Base-by-base conservation (phyloP, 345 rosid genomes). In the Brassica carinata region DNA sequence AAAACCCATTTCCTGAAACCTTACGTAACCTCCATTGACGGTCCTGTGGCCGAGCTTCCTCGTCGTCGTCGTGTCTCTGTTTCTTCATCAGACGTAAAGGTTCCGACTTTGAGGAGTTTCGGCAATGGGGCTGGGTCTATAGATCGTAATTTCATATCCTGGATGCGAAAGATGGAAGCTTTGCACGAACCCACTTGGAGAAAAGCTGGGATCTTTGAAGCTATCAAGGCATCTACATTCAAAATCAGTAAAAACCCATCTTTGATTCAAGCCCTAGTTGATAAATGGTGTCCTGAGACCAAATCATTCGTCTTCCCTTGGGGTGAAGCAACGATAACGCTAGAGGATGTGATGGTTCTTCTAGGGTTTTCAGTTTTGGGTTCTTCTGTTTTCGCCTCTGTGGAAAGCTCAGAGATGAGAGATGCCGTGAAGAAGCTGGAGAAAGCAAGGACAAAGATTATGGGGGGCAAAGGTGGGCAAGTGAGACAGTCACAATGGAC, bases 1-100 rank as follows among this genome's bases (percentile, higher is more conserved):
- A 73, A 43, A 33, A 84, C 87, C 59, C 85, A 82, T 66, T 87
- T 88, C 63, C 74, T 84, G n/a, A 71, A 79, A 74, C 90, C 91
- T 3, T 55, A 57, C 15, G 58, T 61, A 7, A 73, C 57, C 31
- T 34, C 76, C 69, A 72, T 38, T 65, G 51, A 79, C 31, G 79
- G 64, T 5, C 15, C 58, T 64, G 80, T 38, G 0, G 79, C 76
- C 1, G 53, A 78, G 74, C 72, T 78, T 26, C 82, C 84, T 48
- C 55, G 2, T 48, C 55, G 55, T 63, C 77, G 38, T 53, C 5
- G 14, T 67, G 33, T 40, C 29, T 8, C 64, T 51, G 1, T 75
- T 3, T 59, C 84, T 0, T 38, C 71, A 4, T 13, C 36, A 31
- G 74, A 64, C 2, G 73, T 77, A 4, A 14, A 76, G 26, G 63